Evolutionary conservation across 176 grass and related monocot species (phyloP), one percentile per base, ranked within the genome.

Genomic region (Bolboschoenus planiculmis): DNA sequence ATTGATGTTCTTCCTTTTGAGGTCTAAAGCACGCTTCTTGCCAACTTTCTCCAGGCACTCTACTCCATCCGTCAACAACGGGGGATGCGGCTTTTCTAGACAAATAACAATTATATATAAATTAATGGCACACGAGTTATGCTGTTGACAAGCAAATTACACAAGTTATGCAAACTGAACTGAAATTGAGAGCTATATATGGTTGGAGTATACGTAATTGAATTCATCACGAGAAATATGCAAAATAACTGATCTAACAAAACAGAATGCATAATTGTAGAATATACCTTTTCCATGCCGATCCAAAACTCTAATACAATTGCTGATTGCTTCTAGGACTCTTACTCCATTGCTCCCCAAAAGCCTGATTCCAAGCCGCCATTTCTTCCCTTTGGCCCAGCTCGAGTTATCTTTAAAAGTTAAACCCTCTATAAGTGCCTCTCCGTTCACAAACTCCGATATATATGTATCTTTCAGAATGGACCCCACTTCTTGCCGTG

Each of bases 211-310:
- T 29, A 13, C 21, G 5, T 48, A 51, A 2, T 29, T 0, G n/a
- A 21, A 3, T 40, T 21, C 8, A 23, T 72, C 13, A 72, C 10
- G 4, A 13, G 3, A 23, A 30, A 56, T 8, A 37, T 55, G 57
- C 4, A 37, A 7, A 39, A 77, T 9, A 77, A 51, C 9, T 77
- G 72, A 15, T 58, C 6, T 33, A 31, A 79, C 15, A 79, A 6
- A 56, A 80, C 7, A 36, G 11, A 36, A 37, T n/a, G 6, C 50
- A 36, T 11, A 80, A 10, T 33, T 11, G 30, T 5, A 35, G n/a
- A 23, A n/a, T 37, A 20, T 80, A 80, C 77, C 77, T 80, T 80
- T 80, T 56, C 77, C 77, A 80, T 80, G 77, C 3, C 47, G 50
- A 80, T 80, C 77, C 5, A 36, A n/a, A 51, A 80, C 77, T 80